Base-by-base conservation (phyloP, 768 basidiomycete species). In the Tephrocybe rancida region DNA sequence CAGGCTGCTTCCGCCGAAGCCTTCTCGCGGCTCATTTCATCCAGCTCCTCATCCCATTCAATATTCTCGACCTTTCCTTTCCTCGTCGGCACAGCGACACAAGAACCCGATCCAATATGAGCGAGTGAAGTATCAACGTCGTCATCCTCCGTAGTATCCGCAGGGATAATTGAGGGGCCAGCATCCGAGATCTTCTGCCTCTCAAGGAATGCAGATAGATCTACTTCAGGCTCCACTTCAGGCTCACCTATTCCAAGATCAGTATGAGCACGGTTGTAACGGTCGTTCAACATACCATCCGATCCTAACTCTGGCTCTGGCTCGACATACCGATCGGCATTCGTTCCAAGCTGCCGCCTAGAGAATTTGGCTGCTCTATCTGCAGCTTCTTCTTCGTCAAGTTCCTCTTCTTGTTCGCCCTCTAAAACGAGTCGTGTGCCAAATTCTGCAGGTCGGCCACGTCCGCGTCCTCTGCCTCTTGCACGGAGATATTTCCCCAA, bases 271-370 rank as follows among this genome's bases (percentile, higher is more conserved):
- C 5, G 48, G 8, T 30, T 35, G 49, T 32, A 3, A 34, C 5
- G 46, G 18, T 48, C 16, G 35, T 19, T 39, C 24, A 11, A 64
- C 75, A 21, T 60, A 87, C 90, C 89, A 66, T 90, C 87, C 1
- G 86, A 85, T 62, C 81, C 85, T 22, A 89, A 70, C 59, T 87
- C 84, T 2, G 83, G 84, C 53, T 84, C 86, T 18, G 81, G 80
- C 68, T 92, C 90, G 14, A 63, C 76, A 63, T 92, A 92, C 47
- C 90, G 76, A 74, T 91, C 88, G 0, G 75, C 84, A 63, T 93
- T 92, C 3, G 86, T 78, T 3, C 76, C 84, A 14, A 93, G 72
- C 44, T 83, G 71, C 32, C 90, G 75, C 52, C 76, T 75, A 22
- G 81, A 66, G 50, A 79, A 91, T 62, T 81, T 86, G 30, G 63